These are phyloP conservation scores for Chlorella sp. DNA, from an alignment of 139 green algal species.

Conservation along the genomic window DNA sequence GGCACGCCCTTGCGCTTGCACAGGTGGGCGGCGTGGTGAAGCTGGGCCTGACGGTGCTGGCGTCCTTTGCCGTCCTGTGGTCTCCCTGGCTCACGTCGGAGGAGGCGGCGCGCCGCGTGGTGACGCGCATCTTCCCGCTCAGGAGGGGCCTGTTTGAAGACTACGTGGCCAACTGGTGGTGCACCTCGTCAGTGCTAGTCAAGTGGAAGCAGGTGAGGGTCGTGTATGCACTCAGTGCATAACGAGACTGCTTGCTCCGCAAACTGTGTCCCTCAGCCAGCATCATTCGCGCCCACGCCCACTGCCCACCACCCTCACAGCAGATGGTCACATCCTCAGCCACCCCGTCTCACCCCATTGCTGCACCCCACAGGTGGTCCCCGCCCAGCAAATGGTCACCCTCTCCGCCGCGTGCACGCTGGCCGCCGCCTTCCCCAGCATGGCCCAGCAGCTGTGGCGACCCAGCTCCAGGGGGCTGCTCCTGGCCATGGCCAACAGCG, in stretches of 20 bases:
- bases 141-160: conserved; percentile 92
- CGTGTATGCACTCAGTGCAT: too few relatives aligned
- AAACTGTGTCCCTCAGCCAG: too few relatives aligned
- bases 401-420: conserved; percentile 62
- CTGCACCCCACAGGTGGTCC: background rate
- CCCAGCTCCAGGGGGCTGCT: conserved; percentile 65
- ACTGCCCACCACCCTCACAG: too few relatives aligned
- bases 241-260: too few relatives aligned
- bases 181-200: conserved; percentile 61
- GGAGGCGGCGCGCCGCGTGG: conserved; percentile 19
- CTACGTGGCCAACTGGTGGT: conserved; percentile 99
- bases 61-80: conserved; percentile 74
- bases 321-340: too few relatives aligned
- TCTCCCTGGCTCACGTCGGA: conserved; percentile 57
- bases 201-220: conserved; percentile 72
- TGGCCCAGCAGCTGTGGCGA: conserved; percentile 40
- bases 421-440: conserved; percentile 41
- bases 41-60: conserved; percentile 36
- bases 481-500: conserved; percentile 70
- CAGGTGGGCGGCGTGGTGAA: conserved; percentile 26
- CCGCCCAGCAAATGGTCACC: conserved; percentile 24
- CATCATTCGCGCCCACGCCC: too few relatives aligned
- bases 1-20: too few relatives aligned
- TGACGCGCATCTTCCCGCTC: conserved; percentile 78
- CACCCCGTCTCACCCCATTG: too few relatives aligned